Conservation (phyloP, 2,329 filamentous ascomycete species). For the Botrytis deweyae region DNA sequence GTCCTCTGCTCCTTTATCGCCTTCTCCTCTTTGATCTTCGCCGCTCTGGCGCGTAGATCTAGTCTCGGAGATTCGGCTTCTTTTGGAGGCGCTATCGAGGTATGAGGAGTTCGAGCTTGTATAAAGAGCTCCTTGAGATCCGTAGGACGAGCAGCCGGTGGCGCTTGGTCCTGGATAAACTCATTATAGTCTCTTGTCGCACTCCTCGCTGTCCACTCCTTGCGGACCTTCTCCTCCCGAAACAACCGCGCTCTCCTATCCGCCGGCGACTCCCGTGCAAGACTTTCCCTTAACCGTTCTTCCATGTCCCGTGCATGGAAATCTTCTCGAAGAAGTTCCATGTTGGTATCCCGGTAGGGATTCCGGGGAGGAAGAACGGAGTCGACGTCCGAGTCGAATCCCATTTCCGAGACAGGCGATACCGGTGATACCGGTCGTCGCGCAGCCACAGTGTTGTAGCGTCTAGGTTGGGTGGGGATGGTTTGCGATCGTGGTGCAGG, state of each 20-base stretch:
- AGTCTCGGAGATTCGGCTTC: fast-evolving
- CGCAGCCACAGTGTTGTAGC: not conserved
- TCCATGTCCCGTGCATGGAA: not conserved
- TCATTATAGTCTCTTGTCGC: not conserved
- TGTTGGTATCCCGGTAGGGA: not conserved
- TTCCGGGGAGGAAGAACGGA: not conserved
- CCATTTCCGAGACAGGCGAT: not conserved
- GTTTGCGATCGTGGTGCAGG: too few species aligned
- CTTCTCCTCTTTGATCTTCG: not conserved
- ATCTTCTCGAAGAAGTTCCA: not conserved
- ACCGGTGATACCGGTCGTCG: not conserved
- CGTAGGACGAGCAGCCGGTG: not conserved
- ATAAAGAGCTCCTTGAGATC: not conserved
- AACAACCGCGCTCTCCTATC: not conserved
- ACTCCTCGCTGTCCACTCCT: not conserved
- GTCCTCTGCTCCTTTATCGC: not conserved
- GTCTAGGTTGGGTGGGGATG: fast-evolving
- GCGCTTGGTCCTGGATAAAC: not conserved
- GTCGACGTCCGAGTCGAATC: not conserved
- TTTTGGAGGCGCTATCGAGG: fast-evolving
- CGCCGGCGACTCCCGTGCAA: not conserved
- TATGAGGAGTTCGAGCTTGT: fast-evolving
- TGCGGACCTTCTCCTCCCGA: fast-evolving
- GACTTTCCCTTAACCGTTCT: not conserved
- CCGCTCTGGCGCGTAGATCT: not conserved